These are phyloP conservation scores for Oemleria cerasiformis DNA, from an alignment of 306 rosid genomes.

Conservation along the genomic window DNA sequence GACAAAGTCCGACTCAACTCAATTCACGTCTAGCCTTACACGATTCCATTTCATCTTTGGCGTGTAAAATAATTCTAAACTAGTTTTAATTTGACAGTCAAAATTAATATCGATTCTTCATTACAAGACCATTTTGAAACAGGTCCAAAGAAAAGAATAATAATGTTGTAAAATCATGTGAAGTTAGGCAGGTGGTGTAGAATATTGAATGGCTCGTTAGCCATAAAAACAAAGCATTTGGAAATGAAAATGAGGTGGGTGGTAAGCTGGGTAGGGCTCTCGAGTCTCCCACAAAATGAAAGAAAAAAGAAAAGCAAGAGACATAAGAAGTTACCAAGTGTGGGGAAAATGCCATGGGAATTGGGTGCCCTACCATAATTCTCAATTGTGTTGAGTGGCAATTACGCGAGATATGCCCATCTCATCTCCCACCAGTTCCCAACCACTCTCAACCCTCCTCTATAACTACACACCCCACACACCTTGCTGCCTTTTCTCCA, in stretches of 20 bases:
- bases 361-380: constrained; percentile 21
- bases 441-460: constrained; percentile 34
- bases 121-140: too few relatives aligned
- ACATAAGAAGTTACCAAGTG: constrained; percentile 5
- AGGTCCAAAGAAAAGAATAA: too few relatives aligned
- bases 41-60: too few relatives aligned
- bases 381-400: constrained; percentile 32
- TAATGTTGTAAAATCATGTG: too few relatives aligned
- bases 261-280: too few relatives aligned
- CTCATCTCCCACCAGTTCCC: constrained; percentile 39
- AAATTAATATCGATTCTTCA: too few relatives aligned
- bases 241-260: background rate
- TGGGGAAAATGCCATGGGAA: constrained; percentile 14
- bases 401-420: constrained; percentile 34
- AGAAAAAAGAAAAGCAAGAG: background rate
- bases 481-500: background rate
- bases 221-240: background rate
- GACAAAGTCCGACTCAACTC: too few relatives aligned
- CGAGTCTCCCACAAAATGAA: constrained; percentile 3
- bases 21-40: too few relatives aligned
- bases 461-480: too few relatives aligned
- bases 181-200: too few relatives aligned
- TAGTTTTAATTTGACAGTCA: too few relatives aligned
- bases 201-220: background rate
- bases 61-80: too few relatives aligned